These are phyloP conservation scores for Davidsoniella australis DNA, from an alignment of 2,329 filamentous ascomycete species.

Conservation along the genomic window DNA sequence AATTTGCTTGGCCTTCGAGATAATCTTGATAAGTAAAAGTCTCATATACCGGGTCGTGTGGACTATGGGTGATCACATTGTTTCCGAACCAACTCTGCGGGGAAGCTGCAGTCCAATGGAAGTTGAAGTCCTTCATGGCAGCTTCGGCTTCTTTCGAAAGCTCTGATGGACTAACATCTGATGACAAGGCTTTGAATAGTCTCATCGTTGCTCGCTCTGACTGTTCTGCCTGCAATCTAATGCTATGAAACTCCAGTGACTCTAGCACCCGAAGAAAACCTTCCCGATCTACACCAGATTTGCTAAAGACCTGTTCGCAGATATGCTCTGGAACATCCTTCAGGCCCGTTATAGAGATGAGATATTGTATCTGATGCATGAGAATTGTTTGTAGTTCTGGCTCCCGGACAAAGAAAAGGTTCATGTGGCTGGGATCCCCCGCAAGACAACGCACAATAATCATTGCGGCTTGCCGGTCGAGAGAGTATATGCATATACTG, in stretches of 20 bases:
- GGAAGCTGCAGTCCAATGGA: conserved; percentile 12
- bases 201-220: background rate
- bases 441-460: conserved; percentile 11
- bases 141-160: conserved; percentile 3
- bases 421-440: conserved; percentile 1
- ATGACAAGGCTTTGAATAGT: background rate
- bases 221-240: conserved; percentile 9
- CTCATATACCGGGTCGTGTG: background rate
- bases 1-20: conserved; percentile 1
- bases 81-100: conserved; percentile 11
- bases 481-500: conserved; percentile 24
- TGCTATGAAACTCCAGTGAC: background rate
- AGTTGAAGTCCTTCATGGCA: conserved; percentile 9
- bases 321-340: background rate
- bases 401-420: conserved; percentile 6
- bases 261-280: conserved; percentile 3
- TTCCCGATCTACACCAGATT: conserved; percentile 1
- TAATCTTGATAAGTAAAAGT: conserved; percentile 10
- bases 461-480: conserved; percentile 19
- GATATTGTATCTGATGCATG: conserved; percentile 13
- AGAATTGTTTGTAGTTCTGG: conserved; percentile 9
- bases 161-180: background rate
- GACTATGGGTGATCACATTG: background rate
- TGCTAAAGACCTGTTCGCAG: background rate
- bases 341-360: conserved; percentile 10